phyloP scores from a whole-genome alignment of 805 yeast genomes.

The Yamadazyma sp. region DNA sequence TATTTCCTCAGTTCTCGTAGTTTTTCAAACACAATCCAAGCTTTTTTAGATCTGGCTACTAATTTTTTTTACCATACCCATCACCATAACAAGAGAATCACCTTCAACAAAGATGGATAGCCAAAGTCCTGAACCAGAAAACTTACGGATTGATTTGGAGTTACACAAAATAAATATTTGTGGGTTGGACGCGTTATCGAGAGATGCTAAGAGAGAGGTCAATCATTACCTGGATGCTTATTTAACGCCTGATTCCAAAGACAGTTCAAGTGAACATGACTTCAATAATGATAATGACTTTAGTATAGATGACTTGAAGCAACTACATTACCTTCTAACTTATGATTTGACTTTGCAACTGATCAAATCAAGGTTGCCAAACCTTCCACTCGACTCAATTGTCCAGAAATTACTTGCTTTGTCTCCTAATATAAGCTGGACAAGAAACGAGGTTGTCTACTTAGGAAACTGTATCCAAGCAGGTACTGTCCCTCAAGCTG shows the following conservation, averaged over 20 bases:
- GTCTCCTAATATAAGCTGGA: slow-evolving; percentile 4
- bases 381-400: slow-evolving; percentile 1
- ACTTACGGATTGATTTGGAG: too few species aligned
- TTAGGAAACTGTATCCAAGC: slow-evolving; percentile 3
- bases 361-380: slow-evolving; percentile 4
- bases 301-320: slow-evolving; percentile 5
- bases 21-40: too few species aligned
- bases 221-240: slow-evolving; percentile 6
- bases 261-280: slow-evolving; percentile 14
- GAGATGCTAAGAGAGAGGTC: too few species aligned
- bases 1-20: too few species aligned
- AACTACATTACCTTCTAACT: slow-evolving; percentile 6
- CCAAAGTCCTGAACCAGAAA: too few species aligned
- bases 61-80: too few species aligned
- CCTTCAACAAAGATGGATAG: too few species aligned
- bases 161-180: too few species aligned
- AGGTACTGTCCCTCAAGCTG: not conserved
- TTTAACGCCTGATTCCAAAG: slow-evolving; percentile 15
- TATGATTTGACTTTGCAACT: slow-evolving; percentile 11
- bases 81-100: too few species aligned
- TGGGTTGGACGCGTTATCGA: too few species aligned
- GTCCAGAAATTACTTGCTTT: not conserved
- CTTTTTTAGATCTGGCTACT: too few species aligned
- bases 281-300: slow-evolving; percentile 1
- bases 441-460: slow-evolving; percentile 10